Percentiles rank a stretch among this genome's conserved stretches.
Evolutionary conservation across 768 basidiomycete species (phyloP).

Genomic region (Daedaleopsis sinensis): DNA sequence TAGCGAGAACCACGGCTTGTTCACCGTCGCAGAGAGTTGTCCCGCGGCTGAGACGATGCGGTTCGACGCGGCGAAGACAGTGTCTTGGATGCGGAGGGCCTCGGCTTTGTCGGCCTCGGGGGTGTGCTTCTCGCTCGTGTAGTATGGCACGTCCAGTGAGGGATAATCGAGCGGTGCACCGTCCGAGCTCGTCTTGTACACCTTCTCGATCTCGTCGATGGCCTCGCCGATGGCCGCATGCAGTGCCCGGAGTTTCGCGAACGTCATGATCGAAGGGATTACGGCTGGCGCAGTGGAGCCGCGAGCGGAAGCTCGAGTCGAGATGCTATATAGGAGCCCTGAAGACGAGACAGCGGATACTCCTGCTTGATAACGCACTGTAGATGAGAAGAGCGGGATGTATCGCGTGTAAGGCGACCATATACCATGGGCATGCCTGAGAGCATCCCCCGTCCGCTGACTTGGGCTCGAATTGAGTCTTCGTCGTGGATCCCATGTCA

Average conservation of each 20-base stretch:
- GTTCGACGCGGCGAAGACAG: slow-evolving; percentile 42
- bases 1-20: slow-evolving; percentile 65
- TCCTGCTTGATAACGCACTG: not conserved
- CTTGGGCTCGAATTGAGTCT: not conserved
- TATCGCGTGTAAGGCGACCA: not conserved
- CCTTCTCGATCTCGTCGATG: slow-evolving; percentile 62
- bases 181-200: slow-evolving; percentile 35
- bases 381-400: not conserved
- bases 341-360: not conserved
- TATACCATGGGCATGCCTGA: not conserved
- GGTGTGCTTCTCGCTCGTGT: slow-evolving; percentile 5
- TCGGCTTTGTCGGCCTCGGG: slow-evolving; percentile 4
- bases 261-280: slow-evolving; percentile 42
- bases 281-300: not conserved
- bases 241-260: slow-evolving; percentile 61
- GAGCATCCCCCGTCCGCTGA: not conserved
- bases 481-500: no score
- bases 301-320: not conserved
- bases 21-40: slow-evolving; percentile 67
- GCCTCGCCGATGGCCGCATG: slow-evolving; percentile 67
- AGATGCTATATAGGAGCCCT: not conserved
- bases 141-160: slow-evolving; percentile 22
- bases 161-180: slow-evolving; percentile 9
- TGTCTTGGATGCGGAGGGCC: not conserved
- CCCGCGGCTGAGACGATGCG: slow-evolving; percentile 68